Evolutionary conservation across 2,329 filamentous ascomycete genomes (phyloP), one percentile per base, ranked within the genome.

Genomic region (Neofusicoccum sp.): DNA sequence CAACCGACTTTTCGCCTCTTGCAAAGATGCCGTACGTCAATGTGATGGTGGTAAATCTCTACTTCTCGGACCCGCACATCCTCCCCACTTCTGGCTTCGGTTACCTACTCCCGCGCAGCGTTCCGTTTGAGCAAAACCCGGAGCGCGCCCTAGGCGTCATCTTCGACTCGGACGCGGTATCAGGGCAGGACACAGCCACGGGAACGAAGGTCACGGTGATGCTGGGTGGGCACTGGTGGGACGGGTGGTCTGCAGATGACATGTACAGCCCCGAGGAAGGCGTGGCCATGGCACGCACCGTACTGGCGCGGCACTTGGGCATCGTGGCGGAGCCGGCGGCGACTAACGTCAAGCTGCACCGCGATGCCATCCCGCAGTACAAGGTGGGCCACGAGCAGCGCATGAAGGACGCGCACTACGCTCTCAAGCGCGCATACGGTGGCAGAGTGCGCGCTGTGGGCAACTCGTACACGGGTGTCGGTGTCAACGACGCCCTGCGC

Each of bases 171-270:
- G 87, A 92, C 66, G 84, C 85, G 16, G 78, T 81, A n/a, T 71
- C 76, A 54, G 84, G 83, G 16, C 82, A 85, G 68, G 85, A 89
- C 72, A 81, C 78, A 3, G 81, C 76, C 1, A 72, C 75, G 0
- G 92, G 91, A 29, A 96, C 92, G 12, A 97, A 96, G 75, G 78
- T 98, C 60, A 97, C 94, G 14, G 91, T 98, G 69, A 96, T 99
- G 87, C 81, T 99, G 63, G 95, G 95, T 64, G 95, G 95, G 1
- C 93, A 97, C 78, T 92, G 91, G 85, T 98, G 92, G 92, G 80
- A 64, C 87, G 84, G 80, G 1, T 52, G 44, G 52, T 34, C 36
- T 6, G 11, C n/a, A 7, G 49, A 54, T 7, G 1, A 78, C 80
- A 43, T 86, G 85, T 63, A 93, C 92, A 0, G 79, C 84, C 56